These are phyloP conservation scores for Solanum corneliomulleri DNA, from an alignment of 257 asterid species.

Conservation along the genomic window DNA sequence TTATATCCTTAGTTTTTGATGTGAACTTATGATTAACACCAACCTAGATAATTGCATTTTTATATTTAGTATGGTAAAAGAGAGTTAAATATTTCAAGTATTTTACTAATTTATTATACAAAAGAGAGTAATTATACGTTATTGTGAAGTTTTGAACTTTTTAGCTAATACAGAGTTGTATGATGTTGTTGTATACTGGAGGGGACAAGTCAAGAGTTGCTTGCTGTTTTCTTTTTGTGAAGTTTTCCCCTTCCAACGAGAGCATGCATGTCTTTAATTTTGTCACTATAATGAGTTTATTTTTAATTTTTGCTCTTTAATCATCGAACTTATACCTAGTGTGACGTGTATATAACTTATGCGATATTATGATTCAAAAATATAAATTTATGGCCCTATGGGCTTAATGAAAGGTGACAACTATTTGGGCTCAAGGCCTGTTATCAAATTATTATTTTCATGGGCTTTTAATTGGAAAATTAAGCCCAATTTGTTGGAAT, in stretches of 20 bases:
- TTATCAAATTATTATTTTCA: not conserved
- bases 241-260: too few species aligned
- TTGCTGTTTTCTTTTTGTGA: too few species aligned
- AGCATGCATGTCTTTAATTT: too few species aligned
- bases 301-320: too few species aligned
- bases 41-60: not conserved
- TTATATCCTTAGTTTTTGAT: not conserved
- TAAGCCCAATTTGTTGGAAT: not conserved
- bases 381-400: not conserved
- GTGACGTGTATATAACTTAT: too few species aligned
- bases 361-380: too few species aligned
- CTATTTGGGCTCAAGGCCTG: not conserved
- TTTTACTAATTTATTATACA: too few species aligned
- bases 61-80: not conserved
- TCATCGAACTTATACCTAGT: not conserved
- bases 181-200: not conserved
- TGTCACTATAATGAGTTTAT: too few species aligned
- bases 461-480: not conserved
- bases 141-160: too few species aligned
- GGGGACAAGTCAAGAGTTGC: not conserved
- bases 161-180: not conserved
- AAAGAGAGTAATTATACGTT: not conserved
- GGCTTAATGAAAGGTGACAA: not conserved
- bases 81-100: not conserved
- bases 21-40: not conserved